phyloP scores from a whole-genome alignment of 495 filamentous ascomycete genomes.

The Aspergillus nidulans region DNA sequence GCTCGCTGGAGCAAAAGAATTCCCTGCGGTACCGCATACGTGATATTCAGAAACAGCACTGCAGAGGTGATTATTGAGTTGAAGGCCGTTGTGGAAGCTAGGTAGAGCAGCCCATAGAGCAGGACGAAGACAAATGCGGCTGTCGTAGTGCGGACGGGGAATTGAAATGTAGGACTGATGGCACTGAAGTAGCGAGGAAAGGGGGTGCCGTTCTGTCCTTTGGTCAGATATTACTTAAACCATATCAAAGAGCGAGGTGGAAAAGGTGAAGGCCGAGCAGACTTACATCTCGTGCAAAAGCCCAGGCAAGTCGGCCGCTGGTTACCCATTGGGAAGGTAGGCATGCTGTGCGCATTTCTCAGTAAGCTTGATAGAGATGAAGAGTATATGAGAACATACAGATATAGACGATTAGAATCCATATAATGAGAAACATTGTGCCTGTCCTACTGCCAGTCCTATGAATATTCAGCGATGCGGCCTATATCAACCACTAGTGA shows the following conservation, averaged over 20 bases:
- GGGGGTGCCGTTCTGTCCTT: background rate
- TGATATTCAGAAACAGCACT: constrained; percentile 33
- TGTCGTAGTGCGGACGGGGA: constrained; percentile 27
- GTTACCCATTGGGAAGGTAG: constrained; percentile 19
- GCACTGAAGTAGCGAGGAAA: constrained; percentile 22
- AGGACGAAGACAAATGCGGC: constrained; percentile 23
- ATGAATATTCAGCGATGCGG: background rate
- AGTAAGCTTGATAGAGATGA: background rate
- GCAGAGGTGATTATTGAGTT: constrained; percentile 38
- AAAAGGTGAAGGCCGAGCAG: background rate
- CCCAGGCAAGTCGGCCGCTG: constrained; percentile 34
- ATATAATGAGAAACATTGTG: constrained; percentile 14
- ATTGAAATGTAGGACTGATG: constrained; percentile 14
- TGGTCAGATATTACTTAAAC: too few species aligned
- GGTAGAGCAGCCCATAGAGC: constrained; percentile 36
- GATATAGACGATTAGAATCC: constrained; percentile 20
- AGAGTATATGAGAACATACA: constrained; percentile 3
- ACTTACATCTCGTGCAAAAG: constrained; percentile 32
- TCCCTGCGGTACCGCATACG: constrained; percentile 33
- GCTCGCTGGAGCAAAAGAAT: constrained; percentile 25
- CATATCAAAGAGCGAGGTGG: too few species aligned
- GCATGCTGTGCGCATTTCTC: constrained; percentile 4
- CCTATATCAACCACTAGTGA: background rate
- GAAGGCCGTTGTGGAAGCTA: constrained; percentile 39
- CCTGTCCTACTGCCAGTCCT: constrained; percentile 1